These are phyloP conservation scores for Emergomyces pasteurianus DNA, from an alignment of 2,329 filamentous ascomycete species.

Conservation along the genomic window DNA sequence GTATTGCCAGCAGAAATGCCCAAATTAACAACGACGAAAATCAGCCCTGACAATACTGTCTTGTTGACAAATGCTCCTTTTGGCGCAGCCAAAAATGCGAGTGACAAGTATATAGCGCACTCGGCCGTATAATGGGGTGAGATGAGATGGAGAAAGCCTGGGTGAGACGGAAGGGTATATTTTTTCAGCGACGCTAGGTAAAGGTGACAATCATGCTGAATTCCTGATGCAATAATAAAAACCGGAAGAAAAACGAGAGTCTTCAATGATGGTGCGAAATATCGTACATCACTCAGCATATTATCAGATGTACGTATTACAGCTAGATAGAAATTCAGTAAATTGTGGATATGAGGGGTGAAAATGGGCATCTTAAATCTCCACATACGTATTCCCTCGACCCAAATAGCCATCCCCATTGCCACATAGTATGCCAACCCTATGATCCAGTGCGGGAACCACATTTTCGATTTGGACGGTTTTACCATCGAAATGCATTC, in stretches of 20 bases:
- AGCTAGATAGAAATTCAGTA: conserved; percentile 3
- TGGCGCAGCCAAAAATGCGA: conserved; percentile 65
- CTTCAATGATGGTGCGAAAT: conserved; percentile 37
- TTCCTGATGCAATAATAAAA: conserved; percentile 56
- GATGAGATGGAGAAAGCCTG: conserved; percentile 59
- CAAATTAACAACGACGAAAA: conserved; percentile 69
- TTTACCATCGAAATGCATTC: conserved; percentile 58
- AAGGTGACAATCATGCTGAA: conserved; percentile 64
- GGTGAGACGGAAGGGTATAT: conserved; percentile 67
- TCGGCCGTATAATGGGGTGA: conserved; percentile 91
- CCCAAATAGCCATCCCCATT: conserved; percentile 67
- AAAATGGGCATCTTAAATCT: conserved; percentile 5
- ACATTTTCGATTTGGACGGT: conserved; percentile 67
- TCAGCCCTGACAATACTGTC: conserved; percentile 56
- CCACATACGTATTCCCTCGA: conserved; percentile 60
- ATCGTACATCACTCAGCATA: conserved; percentile 20
- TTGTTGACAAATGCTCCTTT: conserved; percentile 53
- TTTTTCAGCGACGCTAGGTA: conserved; percentile 61
- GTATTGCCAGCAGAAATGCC: conserved; percentile 70
- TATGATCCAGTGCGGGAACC: conserved; percentile 68
- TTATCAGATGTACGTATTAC: conserved; percentile 6
- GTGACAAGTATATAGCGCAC: conserved; percentile 67
- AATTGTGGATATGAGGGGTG: conserved; percentile 1
- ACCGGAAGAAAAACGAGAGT: conserved; percentile 46
- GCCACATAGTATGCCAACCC: conserved; percentile 66